Evolutionary conservation across 2,329 filamentous ascomycete genomes (phyloP).

Genomic region (Pseudocercospora pini-densiflorae): DNA sequence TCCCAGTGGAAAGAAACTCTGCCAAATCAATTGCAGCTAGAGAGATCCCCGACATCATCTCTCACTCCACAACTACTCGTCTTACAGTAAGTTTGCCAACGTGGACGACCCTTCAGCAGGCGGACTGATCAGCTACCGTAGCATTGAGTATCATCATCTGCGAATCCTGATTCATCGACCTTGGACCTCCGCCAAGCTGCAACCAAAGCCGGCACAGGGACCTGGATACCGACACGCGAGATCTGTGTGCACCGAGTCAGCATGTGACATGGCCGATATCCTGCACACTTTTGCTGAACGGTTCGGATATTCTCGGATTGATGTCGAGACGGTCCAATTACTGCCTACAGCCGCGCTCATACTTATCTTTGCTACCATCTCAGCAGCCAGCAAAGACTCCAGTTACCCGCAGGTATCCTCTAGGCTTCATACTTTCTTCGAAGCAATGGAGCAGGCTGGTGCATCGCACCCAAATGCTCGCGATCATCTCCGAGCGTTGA

Average conservation of each 20-base stretch:
- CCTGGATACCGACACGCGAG: conserved; percentile 50
- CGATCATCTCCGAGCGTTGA: conserved; percentile 26
- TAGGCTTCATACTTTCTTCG: conserved; percentile 48
- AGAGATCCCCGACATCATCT: conserved; percentile 16
- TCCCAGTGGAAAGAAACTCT: conserved; percentile 50
- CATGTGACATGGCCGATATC: conserved; percentile 46
- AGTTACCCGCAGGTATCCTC: conserved; percentile 34
- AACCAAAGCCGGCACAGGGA: conserved; percentile 49
- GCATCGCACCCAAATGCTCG: conserved; percentile 48
- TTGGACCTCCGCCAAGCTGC: conserved; percentile 49
- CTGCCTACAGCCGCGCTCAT: conserved; percentile 50
- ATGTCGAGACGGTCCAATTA: conserved; percentile 50
- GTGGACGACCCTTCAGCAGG: background rate
- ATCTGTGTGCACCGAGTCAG: conserved; percentile 49
- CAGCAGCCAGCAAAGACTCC: background rate
- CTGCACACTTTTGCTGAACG: conserved; percentile 48
- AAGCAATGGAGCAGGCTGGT: conserved; percentile 48
- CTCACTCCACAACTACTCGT: conserved; percentile 24
- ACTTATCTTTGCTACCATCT: conserved; percentile 39
- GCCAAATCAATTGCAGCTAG: conserved; percentile 43
- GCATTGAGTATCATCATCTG: conserved; percentile 51
- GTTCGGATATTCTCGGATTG: conserved; percentile 50
- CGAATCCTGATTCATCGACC: conserved; percentile 51
- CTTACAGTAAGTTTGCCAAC: conserved; percentile 21
- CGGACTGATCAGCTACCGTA: background rate